These are phyloP conservation scores for Acmispon strigosus DNA, from an alignment of 306 rosid genomes.

Conservation along the genomic window DNA sequence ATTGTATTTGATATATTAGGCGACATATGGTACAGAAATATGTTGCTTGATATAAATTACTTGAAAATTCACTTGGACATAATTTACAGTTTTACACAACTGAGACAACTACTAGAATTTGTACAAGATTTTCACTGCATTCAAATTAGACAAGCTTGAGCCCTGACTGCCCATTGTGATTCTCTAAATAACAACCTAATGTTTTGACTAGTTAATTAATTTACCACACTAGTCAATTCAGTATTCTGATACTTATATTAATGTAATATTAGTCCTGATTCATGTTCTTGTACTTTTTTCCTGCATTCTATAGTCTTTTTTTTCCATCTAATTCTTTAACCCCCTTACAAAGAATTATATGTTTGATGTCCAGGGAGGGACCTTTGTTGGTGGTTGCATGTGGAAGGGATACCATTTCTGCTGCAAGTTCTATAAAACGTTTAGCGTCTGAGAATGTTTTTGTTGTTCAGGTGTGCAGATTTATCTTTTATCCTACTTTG, in stretches of 20 bases:
- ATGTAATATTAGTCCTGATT: not conserved
- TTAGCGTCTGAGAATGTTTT: conserved; percentile 73
- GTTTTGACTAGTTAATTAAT: not conserved
- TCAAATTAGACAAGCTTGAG: conserved; percentile 1
- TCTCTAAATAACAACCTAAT: not conserved
- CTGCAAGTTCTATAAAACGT: conserved; percentile 71
- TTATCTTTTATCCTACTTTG: not conserved
- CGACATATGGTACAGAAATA: not conserved
- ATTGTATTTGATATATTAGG: not conserved
- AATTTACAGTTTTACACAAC: not conserved
- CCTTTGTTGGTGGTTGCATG: conserved; percentile 87
- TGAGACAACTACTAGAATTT: not conserved
- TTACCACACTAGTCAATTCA: not conserved
- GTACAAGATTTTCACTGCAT: conserved; percentile 2
- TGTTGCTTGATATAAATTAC: not conserved
- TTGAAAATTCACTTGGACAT: not conserved
- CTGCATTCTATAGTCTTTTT: not conserved
- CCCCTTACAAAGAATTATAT: conserved; percentile 4
- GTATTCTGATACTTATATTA: not conserved
- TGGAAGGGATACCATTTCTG: conserved; percentile 83
- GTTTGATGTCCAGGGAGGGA: conserved; percentile 63
- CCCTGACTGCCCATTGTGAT: not conserved
- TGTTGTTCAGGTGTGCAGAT: conserved; percentile 71
- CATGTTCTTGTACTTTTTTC: not conserved
- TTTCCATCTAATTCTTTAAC: not conserved